Base-by-base conservation (phyloP, 306 rosid genomes). In the Castanea sativa region DNA sequence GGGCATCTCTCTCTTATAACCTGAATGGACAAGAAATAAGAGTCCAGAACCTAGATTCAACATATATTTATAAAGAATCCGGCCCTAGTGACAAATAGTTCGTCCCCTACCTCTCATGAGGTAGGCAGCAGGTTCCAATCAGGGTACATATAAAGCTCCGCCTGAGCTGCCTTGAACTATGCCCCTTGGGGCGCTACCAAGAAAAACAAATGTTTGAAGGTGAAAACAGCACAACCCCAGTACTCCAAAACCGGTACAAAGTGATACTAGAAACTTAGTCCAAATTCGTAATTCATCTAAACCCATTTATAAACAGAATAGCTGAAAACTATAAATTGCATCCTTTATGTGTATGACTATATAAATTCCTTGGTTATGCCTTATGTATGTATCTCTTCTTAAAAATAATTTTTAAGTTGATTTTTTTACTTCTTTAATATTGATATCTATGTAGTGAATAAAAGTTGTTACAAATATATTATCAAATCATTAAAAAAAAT, bases 41-140 rank as follows among this genome's bases (percentile, higher is more conserved):
- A 78, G 68, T 79, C 85, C 51, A 86, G 70, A 64, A 67, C 68
- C 79, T 64, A 72, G 60, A 79, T 61, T 41, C 73, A 81, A 60
- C 76, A 80, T 71, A 78, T 77, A 74, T 77, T 55, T 78, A 76
- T 56, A 43, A 76, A 80, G 85, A 89, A 87, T 75, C 92, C 90
- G 87, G 83, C 89, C 90, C 87, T 25, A 82, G 75, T 84, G 78
- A 84, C 87, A 84, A 79, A 81, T 83, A 55, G 71, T 82, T 87
- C 81, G 72, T 89, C 90, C 79, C 88, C 94, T 92, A 88, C 92
- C 88, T 91, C 92, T 92, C 87, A 73, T 83, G 95, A 90, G 97
- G 95, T 87, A 86, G 83, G 92, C 94, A 92, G 99, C 97, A 83
- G 83, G 84, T 79, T 86, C 97, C 92, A 88, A 88, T 81, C 86